Base-by-base conservation (phyloP, 179 eudicot species). In the Actinidia arguta region DNA sequence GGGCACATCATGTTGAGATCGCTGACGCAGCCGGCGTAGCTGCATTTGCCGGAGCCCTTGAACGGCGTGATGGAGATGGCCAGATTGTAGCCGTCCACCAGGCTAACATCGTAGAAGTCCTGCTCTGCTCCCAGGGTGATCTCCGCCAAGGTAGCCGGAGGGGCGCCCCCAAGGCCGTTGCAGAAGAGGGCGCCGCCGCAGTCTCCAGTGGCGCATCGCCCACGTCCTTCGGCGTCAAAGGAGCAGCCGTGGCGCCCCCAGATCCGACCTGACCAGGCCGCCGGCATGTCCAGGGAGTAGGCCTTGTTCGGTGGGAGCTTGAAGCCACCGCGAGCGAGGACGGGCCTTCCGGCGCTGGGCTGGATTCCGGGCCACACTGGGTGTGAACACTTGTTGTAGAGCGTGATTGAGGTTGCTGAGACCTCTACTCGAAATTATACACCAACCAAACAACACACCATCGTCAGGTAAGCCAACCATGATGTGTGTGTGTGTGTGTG, bases 331-430 rank as follows among this genome's bases (percentile, higher is more conserved):
- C 94, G 89, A 17, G 96, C 97, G 8, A 96, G 82, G 10, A 94
- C 69, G 5, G 97, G 95, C 25, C 85, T 77, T 0, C 97, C 97
- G 13, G 97, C 90, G 76, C 98, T 54, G 3, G 99, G 97, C 70
- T 93, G 98, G 50, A 96, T 88, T 10, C 99, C 98, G 0, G 99
- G 98, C 99, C 99, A 96, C 2, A 96, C 96, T 18, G 97, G 88
- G 88, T 91, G 91, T 46, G 59, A 39, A 83, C 99, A 96, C 78
- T 90, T 94, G 92, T 96, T 96, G 81, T 82, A 47, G 39, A 96
- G 80, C 31, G 90, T 85, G 82, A 96, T 87, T 47, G 98, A 92
- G 25, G 95, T 90, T 39, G 91, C 94, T 55, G 90, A 88, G 11
- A 83, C 90, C 22, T 79, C 78, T 14, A 61, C 85, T 80, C 36